Conservation (phyloP, 1,139 yeast genomes). For the Zhuliangozyma parablackwelliae region DNA sequence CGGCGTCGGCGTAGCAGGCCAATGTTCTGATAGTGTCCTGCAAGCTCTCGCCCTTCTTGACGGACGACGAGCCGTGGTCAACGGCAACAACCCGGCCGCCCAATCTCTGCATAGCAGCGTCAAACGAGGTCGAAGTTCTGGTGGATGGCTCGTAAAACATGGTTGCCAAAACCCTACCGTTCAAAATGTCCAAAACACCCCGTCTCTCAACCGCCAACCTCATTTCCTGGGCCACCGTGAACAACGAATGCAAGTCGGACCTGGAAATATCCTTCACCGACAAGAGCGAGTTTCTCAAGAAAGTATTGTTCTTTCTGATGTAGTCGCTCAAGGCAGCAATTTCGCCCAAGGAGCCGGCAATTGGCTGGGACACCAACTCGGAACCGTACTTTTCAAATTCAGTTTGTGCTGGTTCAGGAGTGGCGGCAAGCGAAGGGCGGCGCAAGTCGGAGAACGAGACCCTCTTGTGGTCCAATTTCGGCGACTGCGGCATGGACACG, state of each 20-base stretch:
- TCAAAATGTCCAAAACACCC: slow-evolving; percentile 86
- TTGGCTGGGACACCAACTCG: slow-evolving; percentile 71
- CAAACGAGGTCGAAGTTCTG: slow-evolving; percentile 92
- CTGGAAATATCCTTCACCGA: slow-evolving; percentile 86
- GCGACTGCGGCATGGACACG: slow-evolving; percentile 42
- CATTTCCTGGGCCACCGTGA: slow-evolving; percentile 97
- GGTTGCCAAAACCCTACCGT: slow-evolving; percentile 89
- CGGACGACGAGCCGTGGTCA: slow-evolving; percentile 80
- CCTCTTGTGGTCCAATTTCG: slow-evolving; percentile 41
- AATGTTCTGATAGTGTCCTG: slow-evolving; percentile 95
- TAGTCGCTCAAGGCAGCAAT: slow-evolving; percentile 72
- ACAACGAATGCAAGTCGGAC: slow-evolving; percentile 84
- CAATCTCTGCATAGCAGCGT: slow-evolving; percentile 99
- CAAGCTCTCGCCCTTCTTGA: slow-evolving; percentile 95
- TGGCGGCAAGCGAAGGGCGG: slow-evolving; percentile 36
- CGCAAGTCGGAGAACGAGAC: slow-evolving; percentile 44
- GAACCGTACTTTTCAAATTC: slow-evolving; percentile 61
- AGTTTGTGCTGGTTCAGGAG: slow-evolving; percentile 29
- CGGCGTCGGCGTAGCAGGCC: slow-evolving; percentile 95
- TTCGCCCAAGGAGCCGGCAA: slow-evolving; percentile 61
- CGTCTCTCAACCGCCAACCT: slow-evolving; percentile 94
- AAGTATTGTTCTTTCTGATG: slow-evolving; percentile 80
- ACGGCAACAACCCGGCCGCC: slow-evolving; percentile 97
- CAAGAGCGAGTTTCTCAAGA: slow-evolving; percentile 79
- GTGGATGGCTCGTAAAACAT: slow-evolving; percentile 98